Conservation (phyloP, 2,329 filamentous ascomycete species). For the Rutstroemia sp. region DNA sequence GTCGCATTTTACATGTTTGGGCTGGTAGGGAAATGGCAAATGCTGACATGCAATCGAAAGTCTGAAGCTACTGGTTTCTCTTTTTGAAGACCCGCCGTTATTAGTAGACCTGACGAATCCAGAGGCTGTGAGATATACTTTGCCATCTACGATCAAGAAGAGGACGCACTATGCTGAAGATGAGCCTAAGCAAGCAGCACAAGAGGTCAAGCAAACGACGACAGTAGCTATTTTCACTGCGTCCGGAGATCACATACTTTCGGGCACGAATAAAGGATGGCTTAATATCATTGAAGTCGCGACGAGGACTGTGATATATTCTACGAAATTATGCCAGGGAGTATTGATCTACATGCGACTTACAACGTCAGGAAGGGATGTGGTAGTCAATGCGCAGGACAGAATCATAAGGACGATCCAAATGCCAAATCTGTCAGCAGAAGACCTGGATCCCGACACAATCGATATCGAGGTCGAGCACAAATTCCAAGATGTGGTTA, state of each 20-base stretch:
- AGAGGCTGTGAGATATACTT: conserved; percentile 64
- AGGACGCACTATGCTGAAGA: conserved; percentile 65
- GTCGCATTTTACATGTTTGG: conserved; percentile 21
- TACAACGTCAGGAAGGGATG: conserved; percentile 73
- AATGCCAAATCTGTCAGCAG: conserved; percentile 66
- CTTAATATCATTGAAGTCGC: conserved; percentile 88
- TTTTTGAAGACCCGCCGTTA: conserved; percentile 89
- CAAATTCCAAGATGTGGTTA: conserved; percentile 97
- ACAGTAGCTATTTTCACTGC: conserved; percentile 86
- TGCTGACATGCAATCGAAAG: conserved; percentile 36
- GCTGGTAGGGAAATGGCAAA: not conserved
- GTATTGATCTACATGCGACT: conserved; percentile 84
- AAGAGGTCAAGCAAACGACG: conserved; percentile 91
- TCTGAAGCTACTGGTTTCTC: conserved; percentile 77
- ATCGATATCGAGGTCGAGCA: conserved; percentile 90
- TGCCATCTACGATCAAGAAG: conserved; percentile 71
- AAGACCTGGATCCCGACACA: conserved; percentile 71
- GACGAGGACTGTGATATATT: conserved; percentile 78
- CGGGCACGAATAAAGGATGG: conserved; percentile 92
- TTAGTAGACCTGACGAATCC: conserved; percentile 72
- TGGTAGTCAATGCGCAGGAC: conserved; percentile 90
- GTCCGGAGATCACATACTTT: conserved; percentile 79
- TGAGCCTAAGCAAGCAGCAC: conserved; percentile 73
- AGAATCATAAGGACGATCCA: conserved; percentile 90
- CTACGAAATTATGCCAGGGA: conserved; percentile 77